Evolutionary conservation across 805 yeast genomes (phyloP).

Genomic region (Wickerhamiella nectarea): DNA sequence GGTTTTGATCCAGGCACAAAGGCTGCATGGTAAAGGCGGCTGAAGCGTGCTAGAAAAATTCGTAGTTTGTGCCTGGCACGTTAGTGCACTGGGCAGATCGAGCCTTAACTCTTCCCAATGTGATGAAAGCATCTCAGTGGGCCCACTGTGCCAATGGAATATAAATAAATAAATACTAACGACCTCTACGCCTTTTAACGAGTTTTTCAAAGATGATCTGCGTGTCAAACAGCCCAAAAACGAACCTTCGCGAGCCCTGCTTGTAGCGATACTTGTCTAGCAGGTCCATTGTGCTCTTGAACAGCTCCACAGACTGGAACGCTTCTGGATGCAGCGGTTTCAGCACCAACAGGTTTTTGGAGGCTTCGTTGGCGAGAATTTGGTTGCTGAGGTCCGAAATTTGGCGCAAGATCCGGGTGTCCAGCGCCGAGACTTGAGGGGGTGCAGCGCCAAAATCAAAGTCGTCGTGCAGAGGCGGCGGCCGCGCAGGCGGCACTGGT

Average conservation of each 20-base stretch:
- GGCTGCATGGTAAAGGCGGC: not conserved
- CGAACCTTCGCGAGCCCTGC: constrained; percentile 46
- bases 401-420: constrained; percentile 14
- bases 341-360: constrained; percentile 41
- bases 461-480: constrained; percentile 23
- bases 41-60: too few species aligned
- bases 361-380: constrained; percentile 39
- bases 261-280: constrained; percentile 48
- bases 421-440: constrained; percentile 7
- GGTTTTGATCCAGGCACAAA: too few species aligned
- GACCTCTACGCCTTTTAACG: not conserved
- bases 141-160: too few species aligned
- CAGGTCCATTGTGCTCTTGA: constrained; percentile 37
- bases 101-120: too few species aligned
- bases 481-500: constrained; percentile 9
- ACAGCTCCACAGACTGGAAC: constrained; percentile 44
- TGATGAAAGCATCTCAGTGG: too few species aligned
- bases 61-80: too few species aligned
- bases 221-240: constrained; percentile 49
- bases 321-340: constrained; percentile 37
- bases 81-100: too few species aligned
- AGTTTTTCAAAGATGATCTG: constrained; percentile 14
- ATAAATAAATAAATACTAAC: not conserved
- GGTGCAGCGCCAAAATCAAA: constrained; percentile 19
- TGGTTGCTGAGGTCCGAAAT: constrained; percentile 47